Evolutionary conservation across 345 rosid species (phyloP).

Genomic region (Eucalyptus urophylla): DNA sequence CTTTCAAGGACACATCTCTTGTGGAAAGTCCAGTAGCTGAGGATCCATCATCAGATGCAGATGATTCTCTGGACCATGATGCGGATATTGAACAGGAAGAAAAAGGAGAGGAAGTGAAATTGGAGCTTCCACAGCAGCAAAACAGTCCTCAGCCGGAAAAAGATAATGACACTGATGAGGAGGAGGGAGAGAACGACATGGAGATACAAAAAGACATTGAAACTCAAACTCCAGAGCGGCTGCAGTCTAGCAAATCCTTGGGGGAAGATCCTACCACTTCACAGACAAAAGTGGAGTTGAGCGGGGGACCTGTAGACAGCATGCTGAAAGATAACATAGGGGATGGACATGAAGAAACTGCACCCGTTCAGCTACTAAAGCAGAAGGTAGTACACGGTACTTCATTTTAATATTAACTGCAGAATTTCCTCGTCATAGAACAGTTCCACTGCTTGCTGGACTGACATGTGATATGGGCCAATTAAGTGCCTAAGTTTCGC

Average conservation of each 20-base stretch:
- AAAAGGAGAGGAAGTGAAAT: conserved; percentile 24
- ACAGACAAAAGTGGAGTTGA: conserved; percentile 19
- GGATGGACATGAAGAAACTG: conserved; percentile 28
- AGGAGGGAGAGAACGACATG: conserved; percentile 25
- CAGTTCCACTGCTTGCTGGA: neutral
- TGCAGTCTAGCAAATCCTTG: conserved; percentile 13
- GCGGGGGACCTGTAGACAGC: conserved; percentile 10
- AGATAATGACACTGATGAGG: conserved; percentile 18
- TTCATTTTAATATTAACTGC: neutral
- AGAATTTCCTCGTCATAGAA: neutral
- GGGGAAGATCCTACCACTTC: conserved; percentile 30
- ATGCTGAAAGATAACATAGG: conserved; percentile 10
- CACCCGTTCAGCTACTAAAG: conserved; percentile 21
- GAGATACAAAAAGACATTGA: conserved; percentile 26
- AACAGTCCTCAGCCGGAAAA: conserved; percentile 18
- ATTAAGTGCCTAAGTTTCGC: neutral
- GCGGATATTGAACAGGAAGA: conserved; percentile 50
- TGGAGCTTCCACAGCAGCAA: conserved; percentile 25
- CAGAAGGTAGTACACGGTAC: conserved; percentile 31
- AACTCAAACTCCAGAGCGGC: conserved; percentile 19
- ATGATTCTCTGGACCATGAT: conserved; percentile 48
- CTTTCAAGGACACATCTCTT: conserved; percentile 49
- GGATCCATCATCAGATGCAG: conserved; percentile 61
- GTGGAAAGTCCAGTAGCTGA: conserved; percentile 56
- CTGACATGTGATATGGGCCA: neutral